Evolutionary conservation across 2,329 filamentous ascomycete genomes (phyloP).

Genomic region (Fusarium tupiense): DNA sequence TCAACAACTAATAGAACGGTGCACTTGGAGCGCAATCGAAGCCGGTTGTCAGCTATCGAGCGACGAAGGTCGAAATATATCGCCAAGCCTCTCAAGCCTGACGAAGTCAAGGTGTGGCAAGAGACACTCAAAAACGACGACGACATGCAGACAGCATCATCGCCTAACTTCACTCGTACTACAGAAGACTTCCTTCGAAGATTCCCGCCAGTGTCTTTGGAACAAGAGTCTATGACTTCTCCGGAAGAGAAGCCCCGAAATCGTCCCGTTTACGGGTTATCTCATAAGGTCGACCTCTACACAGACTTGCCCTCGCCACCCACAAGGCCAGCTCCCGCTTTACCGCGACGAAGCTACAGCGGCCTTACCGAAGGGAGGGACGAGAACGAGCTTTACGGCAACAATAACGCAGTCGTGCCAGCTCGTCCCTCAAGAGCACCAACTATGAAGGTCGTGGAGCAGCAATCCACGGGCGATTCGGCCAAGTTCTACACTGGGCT

Average conservation of each 20-base stretch:
- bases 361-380: conserved; percentile 66
- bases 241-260: conserved; percentile 39
- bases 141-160: conserved; percentile 59
- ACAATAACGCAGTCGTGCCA: conserved; percentile 53
- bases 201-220: conserved; percentile 76
- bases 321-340: conserved; percentile 72
- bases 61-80: conserved; percentile 57
- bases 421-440: conserved; percentile 50
- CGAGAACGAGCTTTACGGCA: conserved; percentile 48
- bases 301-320: conserved; percentile 66
- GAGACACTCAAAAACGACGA: conserved; percentile 78
- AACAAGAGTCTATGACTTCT: conserved; percentile 69
- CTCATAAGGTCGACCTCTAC: conserved; percentile 53
- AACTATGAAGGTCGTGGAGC: conserved; percentile 51
- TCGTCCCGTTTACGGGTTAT: conserved; percentile 43
- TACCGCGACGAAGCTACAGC: conserved; percentile 79
- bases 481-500: conserved; percentile 66
- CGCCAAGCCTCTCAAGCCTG: conserved; percentile 76
- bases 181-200: conserved; percentile 87
- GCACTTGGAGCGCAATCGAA: conserved; percentile 44
- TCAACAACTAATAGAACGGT: conserved; percentile 41
- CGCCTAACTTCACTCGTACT: conserved; percentile 69
- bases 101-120: conserved; percentile 85
- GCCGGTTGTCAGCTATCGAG: conserved; percentile 43
- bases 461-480: conserved; percentile 56